Conservation (phyloP, 805 yeast genomes). For the Starmerella apicola region DNA sequence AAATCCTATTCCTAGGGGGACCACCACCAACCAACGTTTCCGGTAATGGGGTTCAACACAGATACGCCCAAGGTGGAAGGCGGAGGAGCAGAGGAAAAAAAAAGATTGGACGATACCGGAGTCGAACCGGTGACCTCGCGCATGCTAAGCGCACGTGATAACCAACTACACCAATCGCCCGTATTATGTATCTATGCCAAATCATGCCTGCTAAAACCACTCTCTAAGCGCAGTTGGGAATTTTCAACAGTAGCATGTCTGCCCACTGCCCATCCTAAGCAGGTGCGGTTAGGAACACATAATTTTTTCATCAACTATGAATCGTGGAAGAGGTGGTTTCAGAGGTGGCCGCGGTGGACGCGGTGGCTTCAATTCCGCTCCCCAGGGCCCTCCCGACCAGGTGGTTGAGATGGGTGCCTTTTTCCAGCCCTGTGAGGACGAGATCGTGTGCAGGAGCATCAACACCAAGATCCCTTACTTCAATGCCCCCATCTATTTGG, state of each 20-base stretch:
- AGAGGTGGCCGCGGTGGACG: conserved; percentile 56
- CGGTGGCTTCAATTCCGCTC: conserved; percentile 59
- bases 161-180: conserved; percentile 23
- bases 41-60: too few relatives aligned
- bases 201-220: too few relatives aligned
- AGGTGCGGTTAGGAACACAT: conserved; percentile 7
- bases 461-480: conserved; percentile 93
- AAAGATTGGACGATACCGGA: conserved; percentile 21
- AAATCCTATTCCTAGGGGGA: too few relatives aligned
- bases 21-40: too few relatives aligned
- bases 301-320: conserved; percentile 32
- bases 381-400: conserved; percentile 92
- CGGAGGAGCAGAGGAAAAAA: too few relatives aligned
- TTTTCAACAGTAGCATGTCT: too few relatives aligned
- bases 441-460: conserved; percentile 88
- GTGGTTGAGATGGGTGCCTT: conserved; percentile 95
- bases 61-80: too few relatives aligned
- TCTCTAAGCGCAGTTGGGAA: too few relatives aligned
- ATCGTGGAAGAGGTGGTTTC: conserved; percentile 53
- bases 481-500: conserved; percentile 95
- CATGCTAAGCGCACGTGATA: conserved; percentile 24
- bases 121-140: conserved; percentile 24
- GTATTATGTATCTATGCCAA: too few relatives aligned
- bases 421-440: conserved; percentile 89
- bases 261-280: too few relatives aligned